Percentiles rank a stretch among this genome's conserved stretches.
Evolutionary conservation across 148 eudicot species (phyloP).

Genomic region (Rhododendron mucronatum): DNA sequence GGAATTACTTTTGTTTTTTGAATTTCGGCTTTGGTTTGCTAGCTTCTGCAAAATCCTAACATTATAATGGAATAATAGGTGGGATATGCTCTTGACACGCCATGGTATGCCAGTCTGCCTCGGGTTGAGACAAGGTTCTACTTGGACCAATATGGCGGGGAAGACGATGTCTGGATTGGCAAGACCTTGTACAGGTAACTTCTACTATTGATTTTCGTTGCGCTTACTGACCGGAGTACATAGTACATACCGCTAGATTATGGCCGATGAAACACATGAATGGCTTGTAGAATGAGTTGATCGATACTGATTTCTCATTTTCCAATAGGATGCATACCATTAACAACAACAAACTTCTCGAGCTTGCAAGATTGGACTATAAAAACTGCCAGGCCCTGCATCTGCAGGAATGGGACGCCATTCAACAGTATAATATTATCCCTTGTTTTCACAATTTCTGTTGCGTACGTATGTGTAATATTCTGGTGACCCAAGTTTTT

Average conservation of each 20-base stretch:
- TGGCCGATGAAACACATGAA: too few species aligned
- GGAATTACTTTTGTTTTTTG: too few species aligned
- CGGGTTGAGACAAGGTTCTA: constrained; percentile 67
- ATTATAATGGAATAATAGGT: constrained; percentile 29
- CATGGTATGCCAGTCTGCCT: constrained; percentile 80
- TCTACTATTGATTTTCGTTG: not conserved
- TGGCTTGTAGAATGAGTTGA: too few species aligned
- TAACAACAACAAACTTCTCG: constrained; percentile 58
- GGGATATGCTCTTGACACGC: constrained; percentile 62
- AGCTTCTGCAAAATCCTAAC: too few species aligned
- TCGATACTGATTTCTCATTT: too few species aligned
- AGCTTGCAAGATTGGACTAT: constrained; percentile 77
- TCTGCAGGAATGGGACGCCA: constrained; percentile 52
- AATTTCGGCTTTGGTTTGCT: too few species aligned
- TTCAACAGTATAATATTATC: constrained; percentile 38
- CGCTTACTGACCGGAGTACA: too few species aligned
- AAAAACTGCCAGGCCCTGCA: constrained; percentile 63
- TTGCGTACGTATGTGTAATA: too few species aligned
- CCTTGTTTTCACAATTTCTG: not conserved
- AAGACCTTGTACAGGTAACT: constrained; percentile 73
- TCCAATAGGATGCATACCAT: constrained; percentile 60
- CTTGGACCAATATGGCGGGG: constrained; percentile 83
- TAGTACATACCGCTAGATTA: too few species aligned
- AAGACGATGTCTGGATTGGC: constrained; percentile 80
- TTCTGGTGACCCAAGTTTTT: not conserved